Percentiles rank a stretch among this genome's conserved stretches.
These are phyloP conservation scores for Spiraea crenata DNA, from an alignment of 331 rosid species.

Conservation along the genomic window DNA sequence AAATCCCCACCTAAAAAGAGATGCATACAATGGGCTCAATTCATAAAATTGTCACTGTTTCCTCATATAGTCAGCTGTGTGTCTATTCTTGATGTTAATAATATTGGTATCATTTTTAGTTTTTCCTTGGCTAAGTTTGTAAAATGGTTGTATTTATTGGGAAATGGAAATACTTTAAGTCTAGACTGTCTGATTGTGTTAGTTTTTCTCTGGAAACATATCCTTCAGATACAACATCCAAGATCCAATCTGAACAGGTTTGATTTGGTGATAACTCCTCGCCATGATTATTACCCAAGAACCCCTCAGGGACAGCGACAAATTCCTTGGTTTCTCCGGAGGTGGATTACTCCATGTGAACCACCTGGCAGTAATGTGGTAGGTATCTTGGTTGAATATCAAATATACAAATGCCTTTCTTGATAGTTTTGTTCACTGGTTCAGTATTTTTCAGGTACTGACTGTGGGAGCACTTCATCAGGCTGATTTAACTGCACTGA, in stretches of 20 bases:
- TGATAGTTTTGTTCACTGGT: constrained; percentile 11
- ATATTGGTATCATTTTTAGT: not conserved
- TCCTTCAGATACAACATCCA: constrained; percentile 90
- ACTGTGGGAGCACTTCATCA: constrained; percentile 95
- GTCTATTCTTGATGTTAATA: not conserved
- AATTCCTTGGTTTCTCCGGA: constrained; percentile 74
- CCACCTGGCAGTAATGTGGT: constrained; percentile 87
- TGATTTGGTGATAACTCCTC: constrained; percentile 88
- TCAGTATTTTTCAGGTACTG: constrained; percentile 57
- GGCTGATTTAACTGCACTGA: constrained; percentile 70
- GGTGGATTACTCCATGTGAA: constrained; percentile 83
- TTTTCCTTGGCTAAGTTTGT: not conserved
- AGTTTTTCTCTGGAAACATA: constrained; percentile 17
- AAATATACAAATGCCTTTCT: constrained; percentile 14
- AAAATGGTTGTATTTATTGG: not conserved
- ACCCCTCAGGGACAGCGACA: constrained; percentile 68
- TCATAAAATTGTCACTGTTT: not conserved
- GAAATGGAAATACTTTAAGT: not conserved
- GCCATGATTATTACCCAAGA: constrained; percentile 78
- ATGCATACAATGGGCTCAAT: constrained; percentile 3
- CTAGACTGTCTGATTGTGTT: constrained; percentile 20
- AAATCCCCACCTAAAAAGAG: constrained; percentile 15
- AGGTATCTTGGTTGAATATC: constrained; percentile 31
- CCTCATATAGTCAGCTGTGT: not conserved
- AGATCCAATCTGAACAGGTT: constrained; percentile 67